A percentile compares a stretch with the other conserved stretches of the same genome.
Conservation (phyloP, 163 green algal species). For the Chloromonas sp. region DNA sequence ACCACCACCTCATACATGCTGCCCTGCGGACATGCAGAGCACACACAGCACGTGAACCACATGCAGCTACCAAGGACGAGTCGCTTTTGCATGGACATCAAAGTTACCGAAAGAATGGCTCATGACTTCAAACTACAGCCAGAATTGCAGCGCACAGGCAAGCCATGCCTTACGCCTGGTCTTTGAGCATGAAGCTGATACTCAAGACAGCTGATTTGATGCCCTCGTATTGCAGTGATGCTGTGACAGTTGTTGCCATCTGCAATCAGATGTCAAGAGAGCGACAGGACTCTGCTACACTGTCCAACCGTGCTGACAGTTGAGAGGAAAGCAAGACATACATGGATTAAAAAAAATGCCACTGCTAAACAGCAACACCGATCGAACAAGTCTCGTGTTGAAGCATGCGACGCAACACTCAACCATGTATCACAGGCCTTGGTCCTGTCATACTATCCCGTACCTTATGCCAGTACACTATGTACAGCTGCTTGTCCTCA, state of each 20-base stretch:
- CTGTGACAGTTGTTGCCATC: too few species aligned
- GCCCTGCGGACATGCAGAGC: background rate
- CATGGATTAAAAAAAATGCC: too few species aligned
- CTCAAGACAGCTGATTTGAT: background rate
- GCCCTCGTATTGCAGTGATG: too few species aligned
- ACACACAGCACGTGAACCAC: background rate
- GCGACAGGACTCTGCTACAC: too few species aligned
- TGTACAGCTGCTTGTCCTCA: conserved; percentile 31
- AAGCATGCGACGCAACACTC: too few species aligned
- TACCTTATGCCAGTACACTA: conserved; percentile 16
- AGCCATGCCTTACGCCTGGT: background rate
- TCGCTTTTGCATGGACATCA: background rate
- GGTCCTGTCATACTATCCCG: background rate
- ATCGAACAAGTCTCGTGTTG: background rate
- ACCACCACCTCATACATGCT: conserved; percentile 1
- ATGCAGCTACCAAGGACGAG: background rate
- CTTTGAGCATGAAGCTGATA: background rate
- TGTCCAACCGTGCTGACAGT: too few species aligned
- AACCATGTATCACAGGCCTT: too few species aligned
- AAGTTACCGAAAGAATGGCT: background rate
- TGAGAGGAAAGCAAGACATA: too few species aligned
- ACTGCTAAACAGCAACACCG: background rate
- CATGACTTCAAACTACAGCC: background rate
- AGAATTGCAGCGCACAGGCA: background rate
- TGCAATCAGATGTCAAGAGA: too few species aligned